Conservation (phyloP, 2,329 filamentous ascomycete genomes). For the Xylariaceae sp. region DNA sequence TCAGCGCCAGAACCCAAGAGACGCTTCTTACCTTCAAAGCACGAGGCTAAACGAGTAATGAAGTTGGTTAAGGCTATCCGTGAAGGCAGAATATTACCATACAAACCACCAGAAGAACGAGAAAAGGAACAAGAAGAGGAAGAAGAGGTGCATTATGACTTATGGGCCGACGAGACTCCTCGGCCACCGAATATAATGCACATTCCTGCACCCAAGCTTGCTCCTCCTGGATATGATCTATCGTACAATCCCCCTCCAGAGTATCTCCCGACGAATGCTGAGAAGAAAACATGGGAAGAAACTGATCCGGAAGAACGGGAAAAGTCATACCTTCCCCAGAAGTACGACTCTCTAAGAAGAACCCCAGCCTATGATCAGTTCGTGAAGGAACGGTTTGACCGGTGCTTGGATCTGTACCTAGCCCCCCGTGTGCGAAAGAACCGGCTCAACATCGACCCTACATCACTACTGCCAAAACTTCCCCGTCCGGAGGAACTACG, state of each 20-base stretch:
- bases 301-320: constrained; percentile 89
- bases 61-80: constrained; percentile 96
- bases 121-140: constrained; percentile 75
- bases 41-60: constrained; percentile 95
- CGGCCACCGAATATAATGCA: constrained; percentile 89
- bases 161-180: constrained; percentile 92
- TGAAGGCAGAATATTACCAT: constrained; percentile 91
- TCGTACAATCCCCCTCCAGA: constrained; percentile 96
- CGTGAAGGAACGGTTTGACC: constrained; percentile 94
- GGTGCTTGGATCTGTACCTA: constrained; percentile 93
- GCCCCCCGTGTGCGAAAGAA: constrained; percentile 91
- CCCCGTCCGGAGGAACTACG: constrained; percentile 92
- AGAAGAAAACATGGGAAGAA: constrained; percentile 84
- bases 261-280: constrained; percentile 85
- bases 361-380: constrained; percentile 91
- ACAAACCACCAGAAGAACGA: constrained; percentile 73
- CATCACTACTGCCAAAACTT: constrained; percentile 88
- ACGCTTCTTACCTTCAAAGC: constrained; percentile 93
- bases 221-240: constrained; percentile 91
- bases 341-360: constrained; percentile 83
- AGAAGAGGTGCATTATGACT: constrained; percentile 78
- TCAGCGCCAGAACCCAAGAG: constrained; percentile 95
- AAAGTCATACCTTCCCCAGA: constrained; percentile 83
- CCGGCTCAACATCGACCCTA: constrained; percentile 95
- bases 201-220: constrained; percentile 89